Evolutionary conservation across 2,329 filamentous ascomycete genomes (phyloP).

Genomic region (Aspergillus sojae): DNA sequence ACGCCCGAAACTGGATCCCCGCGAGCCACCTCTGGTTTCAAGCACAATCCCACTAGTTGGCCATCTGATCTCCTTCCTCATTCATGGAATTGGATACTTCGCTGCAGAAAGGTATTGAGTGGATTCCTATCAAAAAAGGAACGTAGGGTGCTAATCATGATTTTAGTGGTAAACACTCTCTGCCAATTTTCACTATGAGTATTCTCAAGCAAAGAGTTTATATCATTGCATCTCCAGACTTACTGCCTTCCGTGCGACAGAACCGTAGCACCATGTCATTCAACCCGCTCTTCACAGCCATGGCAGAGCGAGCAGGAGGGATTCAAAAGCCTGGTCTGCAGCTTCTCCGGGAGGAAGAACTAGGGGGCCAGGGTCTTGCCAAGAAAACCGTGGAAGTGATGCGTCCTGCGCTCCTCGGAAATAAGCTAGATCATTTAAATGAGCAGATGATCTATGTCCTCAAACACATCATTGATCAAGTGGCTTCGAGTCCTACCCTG

Average conservation of each 20-base stretch:
- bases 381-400: conserved; percentile 25
- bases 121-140: too few relatives aligned
- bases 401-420: conserved; percentile 26
- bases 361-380: conserved; percentile 23
- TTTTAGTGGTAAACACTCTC: conserved; percentile 16
- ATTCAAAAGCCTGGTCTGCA: conserved; percentile 22
- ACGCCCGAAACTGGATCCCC: conserved; percentile 21
- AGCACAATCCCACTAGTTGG: conserved; percentile 29
- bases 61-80: conserved; percentile 28
- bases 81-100: conserved; percentile 29
- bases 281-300: conserved; percentile 26
- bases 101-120: conserved; percentile 18
- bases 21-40: conserved; percentile 27
- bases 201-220: conserved; percentile 29
- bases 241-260: conserved; percentile 28
- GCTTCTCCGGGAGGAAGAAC: conserved; percentile 20
- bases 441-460: conserved; percentile 25
- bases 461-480: conserved; percentile 17
- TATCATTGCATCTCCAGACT: conserved; percentile 25
- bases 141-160: neutral
- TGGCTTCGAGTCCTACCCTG: conserved; percentile 5
- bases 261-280: conserved; percentile 26
- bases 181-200: conserved; percentile 27
- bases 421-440: conserved; percentile 30
- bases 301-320: conserved; percentile 22